phyloP scores from a whole-genome alignment of 495 filamentous ascomycete genomes.

The Astrocystis sublimbata region DNA sequence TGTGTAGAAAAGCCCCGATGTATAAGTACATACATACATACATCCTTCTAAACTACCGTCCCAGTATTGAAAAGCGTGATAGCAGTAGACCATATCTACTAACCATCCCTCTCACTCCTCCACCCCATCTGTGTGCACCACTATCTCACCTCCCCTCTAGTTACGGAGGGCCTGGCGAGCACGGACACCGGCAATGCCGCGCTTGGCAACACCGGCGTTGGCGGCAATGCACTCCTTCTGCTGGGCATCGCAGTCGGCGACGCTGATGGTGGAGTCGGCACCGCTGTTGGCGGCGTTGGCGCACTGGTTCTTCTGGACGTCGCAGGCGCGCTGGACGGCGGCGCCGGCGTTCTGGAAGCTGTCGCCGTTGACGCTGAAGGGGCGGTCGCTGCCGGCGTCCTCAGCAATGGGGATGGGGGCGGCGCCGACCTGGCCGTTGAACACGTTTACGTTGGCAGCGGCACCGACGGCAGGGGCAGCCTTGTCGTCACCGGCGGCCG shows the following conservation, averaged over 20 bases:
- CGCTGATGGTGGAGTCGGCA: slow-evolving; percentile 26
- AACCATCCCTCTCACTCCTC: slow-evolving; percentile 38
- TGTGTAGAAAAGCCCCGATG: background rate
- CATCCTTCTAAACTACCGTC: background rate
- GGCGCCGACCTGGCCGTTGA: slow-evolving; percentile 57
- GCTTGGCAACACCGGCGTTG: slow-evolving; percentile 21
- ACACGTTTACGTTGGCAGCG: slow-evolving; percentile 55
- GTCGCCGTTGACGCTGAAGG: slow-evolving; percentile 57
- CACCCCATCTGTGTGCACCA: slow-evolving; percentile 51
- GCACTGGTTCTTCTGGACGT: slow-evolving; percentile 59
- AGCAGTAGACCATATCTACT: slow-evolving; percentile 54
- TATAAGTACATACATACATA: background rate
- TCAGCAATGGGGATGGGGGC: slow-evolving; percentile 50
- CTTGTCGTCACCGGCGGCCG: slow-evolving; percentile 2
- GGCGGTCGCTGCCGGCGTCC: slow-evolving; percentile 44
- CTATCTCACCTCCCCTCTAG: slow-evolving; percentile 15
- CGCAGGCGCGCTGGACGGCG: slow-evolving; percentile 55
- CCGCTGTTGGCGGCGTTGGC: slow-evolving; percentile 57
- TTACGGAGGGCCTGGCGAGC: slow-evolving; percentile 5
- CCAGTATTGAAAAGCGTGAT: slow-evolving; percentile 55
- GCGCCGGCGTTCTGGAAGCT: slow-evolving; percentile 54
- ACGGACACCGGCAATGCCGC: background rate
- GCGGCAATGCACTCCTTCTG: slow-evolving; percentile 46
- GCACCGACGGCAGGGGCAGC: slow-evolving; percentile 41
- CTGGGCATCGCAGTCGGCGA: slow-evolving; percentile 52